Base-by-base conservation (phyloP, 2,329 filamentous ascomycete genomes). In the Coniochaeta pulveracea region DNA sequence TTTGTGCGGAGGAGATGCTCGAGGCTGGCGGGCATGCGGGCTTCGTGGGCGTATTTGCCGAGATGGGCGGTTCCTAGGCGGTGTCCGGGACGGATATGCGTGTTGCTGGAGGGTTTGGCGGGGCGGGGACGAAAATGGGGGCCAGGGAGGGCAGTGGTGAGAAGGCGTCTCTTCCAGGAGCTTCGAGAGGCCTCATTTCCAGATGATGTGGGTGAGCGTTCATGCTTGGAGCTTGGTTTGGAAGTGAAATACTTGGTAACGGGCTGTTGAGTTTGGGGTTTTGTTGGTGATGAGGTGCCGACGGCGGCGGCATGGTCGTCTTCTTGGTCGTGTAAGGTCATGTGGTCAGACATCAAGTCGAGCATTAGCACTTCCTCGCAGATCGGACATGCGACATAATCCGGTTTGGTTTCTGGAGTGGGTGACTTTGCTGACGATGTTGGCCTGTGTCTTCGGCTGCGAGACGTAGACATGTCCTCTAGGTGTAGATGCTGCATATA, bases 21-120 rank as follows among this genome's bases (percentile, higher is more conserved):
- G 1, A 88, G 65, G 73, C 74, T 81, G 7, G 63, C 56, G 0
- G 83, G 83, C 83, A 88, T 88, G 43, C 71, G 66, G 25, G 76
- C 71, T 51, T 89, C 83, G 43, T 83, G 63, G 2, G 80, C 80
- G 54, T 81, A 76, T 17, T 74, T 73, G 0, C 83, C 83, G 10
- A 89, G 61, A 46, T 86, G 78, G 49, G 64, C n/a, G n/a, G 57
- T 65, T 69, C 67, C 45, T 47, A 14, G 10, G 22, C 22, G n/a
- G 22, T 24, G 22, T 8, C 22, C 9, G 9, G n/a, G 22, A 9
- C 22, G 22, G n/a, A n/a, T n/a, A n/a, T n/a, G n/a, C n/a, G n/a
- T n/a, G n/a, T n/a, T n/a, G n/a, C n/a, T n/a, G n/a, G n/a, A n/a
- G n/a, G n/a, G n/a, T n/a, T n/a, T n/a, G n/a, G n/a, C n/a, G n/a